Base-by-base conservation (phyloP, 1,284 basidiomycete genomes). In the Cutaneotrichosporon spelunceum region DNA sequence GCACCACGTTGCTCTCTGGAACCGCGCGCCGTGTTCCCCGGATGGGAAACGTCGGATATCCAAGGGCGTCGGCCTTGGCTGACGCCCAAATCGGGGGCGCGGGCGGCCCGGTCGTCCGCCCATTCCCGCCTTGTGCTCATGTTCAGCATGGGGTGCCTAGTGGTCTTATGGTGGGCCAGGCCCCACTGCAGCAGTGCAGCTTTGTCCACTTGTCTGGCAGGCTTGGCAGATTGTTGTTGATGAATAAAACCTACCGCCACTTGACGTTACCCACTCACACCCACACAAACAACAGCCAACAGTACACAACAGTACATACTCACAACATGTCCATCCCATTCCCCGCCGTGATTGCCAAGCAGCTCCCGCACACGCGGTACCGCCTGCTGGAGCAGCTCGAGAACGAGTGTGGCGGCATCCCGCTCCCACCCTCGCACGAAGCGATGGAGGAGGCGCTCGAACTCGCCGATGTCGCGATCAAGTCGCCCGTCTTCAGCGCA, bases 291-390 rank as follows among this genome's bases (percentile, higher is more conserved):
- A 19, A 29, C 48, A 26, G 13, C 14, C 30, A 36, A 8, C 29
- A 16, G n/a, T 19, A 34, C 52, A 9, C 23, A 53, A 21, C 36
- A 24, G n/a, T 34, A 54, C 39, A 24, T 8, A 4, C 53, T 4
- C 48, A 29, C 9, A 29, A 21, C 4, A 57, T 48, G 56, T 36
- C 45, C 13, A 66, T 66, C 59, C 27, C 26, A 19, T 57, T 66
- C 61, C 64, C 64, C 21, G 29, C 34, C 49, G 42, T 42, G n/a
- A 59, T 66, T 59, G 53, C 47, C 44, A 59, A 61, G 50, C 64
- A 66, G 64, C 62, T 66, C 44, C 64, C 64, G 36, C 53, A 57
- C 56, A 60, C 61, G 30, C 59, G 63, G 48, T 63, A 57, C 59
- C 33, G 42, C n/a, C 57, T 63, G 23, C 64, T 65, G 21, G 24